These are phyloP conservation scores for Echites panduratus DNA, from an alignment of 257 asterid genomes.

Conservation along the genomic window DNA sequence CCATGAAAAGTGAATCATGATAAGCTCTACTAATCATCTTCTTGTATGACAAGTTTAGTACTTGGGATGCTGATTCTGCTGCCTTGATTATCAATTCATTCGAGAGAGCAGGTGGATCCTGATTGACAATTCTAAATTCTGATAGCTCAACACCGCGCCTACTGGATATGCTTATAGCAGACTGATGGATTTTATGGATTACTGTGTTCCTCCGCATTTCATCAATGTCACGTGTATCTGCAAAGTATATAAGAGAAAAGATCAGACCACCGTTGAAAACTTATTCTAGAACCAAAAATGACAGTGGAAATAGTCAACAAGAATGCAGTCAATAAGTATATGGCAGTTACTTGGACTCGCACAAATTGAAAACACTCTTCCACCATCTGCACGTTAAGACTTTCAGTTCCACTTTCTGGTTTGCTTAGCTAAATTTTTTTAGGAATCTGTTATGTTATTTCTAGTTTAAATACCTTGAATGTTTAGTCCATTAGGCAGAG, in stretches of 20 bases:
- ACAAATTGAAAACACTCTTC: no score
- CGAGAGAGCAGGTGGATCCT: conserved; percentile 91
- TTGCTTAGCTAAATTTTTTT: no score
- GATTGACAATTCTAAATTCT: conserved; percentile 71
- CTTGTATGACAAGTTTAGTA: conserved; percentile 67
- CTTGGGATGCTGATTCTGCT: conserved; percentile 67
- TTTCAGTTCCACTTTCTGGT: no score
- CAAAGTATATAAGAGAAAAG: not conserved
- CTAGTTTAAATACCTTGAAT: no score
- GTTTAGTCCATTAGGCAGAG: no score
- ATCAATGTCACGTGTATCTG: conserved; percentile 90
- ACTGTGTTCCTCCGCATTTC: conserved; percentile 68
- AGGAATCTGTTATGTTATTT: no score
- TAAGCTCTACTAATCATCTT: conserved; percentile 97
- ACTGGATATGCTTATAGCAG: conserved; percentile 54
- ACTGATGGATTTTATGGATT: conserved; percentile 54
- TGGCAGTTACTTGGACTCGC: no score
- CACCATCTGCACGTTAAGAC: no score
- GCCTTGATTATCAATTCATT: conserved; percentile 58
- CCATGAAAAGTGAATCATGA: conserved; percentile 94
- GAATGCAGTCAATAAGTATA: no score
- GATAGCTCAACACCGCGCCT: conserved; percentile 63
- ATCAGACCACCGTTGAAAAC: no score
- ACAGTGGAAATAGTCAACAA: no score
- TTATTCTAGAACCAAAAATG: no score